Evolutionary conservation across 371 early-diverging fungal genomes (phyloP).

Genomic region (Gilbertella persicaria): DNA sequence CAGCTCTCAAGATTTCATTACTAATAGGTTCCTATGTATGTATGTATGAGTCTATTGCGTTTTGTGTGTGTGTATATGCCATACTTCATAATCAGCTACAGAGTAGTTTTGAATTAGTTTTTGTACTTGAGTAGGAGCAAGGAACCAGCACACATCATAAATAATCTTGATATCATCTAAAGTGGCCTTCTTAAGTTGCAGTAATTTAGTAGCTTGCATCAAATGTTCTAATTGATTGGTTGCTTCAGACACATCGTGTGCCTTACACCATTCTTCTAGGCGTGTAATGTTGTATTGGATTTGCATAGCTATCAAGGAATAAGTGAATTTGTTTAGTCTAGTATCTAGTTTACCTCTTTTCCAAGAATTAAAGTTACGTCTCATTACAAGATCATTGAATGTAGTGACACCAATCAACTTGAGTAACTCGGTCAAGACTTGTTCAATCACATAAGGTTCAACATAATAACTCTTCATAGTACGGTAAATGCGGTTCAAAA

Average conservation of each 20-base stretch:
- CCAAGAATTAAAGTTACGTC: conserved; percentile 86
- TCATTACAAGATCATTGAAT: conserved; percentile 95
- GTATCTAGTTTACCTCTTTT: conserved; percentile 61
- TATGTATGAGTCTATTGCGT: too few relatives aligned
- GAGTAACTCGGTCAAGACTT: conserved; percentile 88
- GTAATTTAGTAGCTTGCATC: conserved; percentile 92
- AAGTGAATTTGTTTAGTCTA: neutral
- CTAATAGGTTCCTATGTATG: conserved; percentile 19
- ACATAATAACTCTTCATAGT: conserved; percentile 95
- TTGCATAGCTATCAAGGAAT: conserved; percentile 75
- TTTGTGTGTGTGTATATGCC: neutral
- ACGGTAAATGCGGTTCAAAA: conserved; percentile 88
- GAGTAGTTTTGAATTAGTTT: conserved; percentile 86
- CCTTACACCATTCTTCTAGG: conserved; percentile 96
- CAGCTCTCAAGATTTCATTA: conserved; percentile 86
- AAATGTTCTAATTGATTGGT: conserved; percentile 89
- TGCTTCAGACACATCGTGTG: conserved; percentile 87
- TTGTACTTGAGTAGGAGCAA: conserved; percentile 93
- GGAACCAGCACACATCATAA: conserved; percentile 93
- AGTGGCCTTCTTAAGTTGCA: conserved; percentile 92
- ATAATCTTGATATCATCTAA: conserved; percentile 91
- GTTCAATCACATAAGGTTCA: conserved; percentile 75
- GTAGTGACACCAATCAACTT: conserved; percentile 89
- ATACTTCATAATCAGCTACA: conserved; percentile 76
- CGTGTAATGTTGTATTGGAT: conserved; percentile 97